These are phyloP conservation scores for Omphalea diandra DNA, from an alignment of 441 rosid species.

Conservation along the genomic window DNA sequence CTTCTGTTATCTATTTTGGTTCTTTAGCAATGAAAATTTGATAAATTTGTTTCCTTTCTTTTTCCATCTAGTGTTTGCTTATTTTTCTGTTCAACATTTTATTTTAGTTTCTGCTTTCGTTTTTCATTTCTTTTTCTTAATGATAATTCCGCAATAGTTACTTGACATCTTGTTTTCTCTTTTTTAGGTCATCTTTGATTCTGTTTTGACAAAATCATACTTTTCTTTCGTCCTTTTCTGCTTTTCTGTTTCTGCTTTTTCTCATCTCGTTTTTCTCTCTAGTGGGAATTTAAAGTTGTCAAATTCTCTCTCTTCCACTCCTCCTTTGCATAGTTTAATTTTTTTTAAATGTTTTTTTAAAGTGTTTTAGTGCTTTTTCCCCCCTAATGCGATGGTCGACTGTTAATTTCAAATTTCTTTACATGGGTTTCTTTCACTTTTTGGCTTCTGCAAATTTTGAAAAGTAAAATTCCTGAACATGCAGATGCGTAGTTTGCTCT, in stretches of 20 bases:
- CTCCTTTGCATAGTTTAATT: conserved; percentile 3
- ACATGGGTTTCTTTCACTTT: conserved; percentile 1
- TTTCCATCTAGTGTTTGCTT: neutral
- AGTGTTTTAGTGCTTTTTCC: neutral
- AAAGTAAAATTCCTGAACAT: neutral
- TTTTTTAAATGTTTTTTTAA: conserved; percentile 10
- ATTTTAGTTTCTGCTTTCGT: neutral
- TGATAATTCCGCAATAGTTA: conserved; percentile 24
- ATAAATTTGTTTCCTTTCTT: neutral
- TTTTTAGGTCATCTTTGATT: conserved; percentile 27
- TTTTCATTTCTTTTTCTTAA: neutral
- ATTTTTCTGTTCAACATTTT: neutral
- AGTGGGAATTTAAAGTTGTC: conserved; percentile 40
- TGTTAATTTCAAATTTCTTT: conserved; percentile 13
- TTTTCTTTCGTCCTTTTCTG: conserved; percentile 46
- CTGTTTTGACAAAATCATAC: conserved; percentile 41
- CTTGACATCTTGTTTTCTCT: conserved; percentile 25
- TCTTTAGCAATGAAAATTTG: neutral
- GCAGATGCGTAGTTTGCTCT: conserved; percentile 2
- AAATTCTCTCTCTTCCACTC: conserved; percentile 11
- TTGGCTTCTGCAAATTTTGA: conserved; percentile 1
- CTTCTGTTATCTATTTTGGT: neutral
- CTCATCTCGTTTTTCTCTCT: conserved; percentile 34
- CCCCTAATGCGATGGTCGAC: neutral
- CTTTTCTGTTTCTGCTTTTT: conserved; percentile 44